Conservation (phyloP, 441 rosid species). For the Hura crepitans region DNA sequence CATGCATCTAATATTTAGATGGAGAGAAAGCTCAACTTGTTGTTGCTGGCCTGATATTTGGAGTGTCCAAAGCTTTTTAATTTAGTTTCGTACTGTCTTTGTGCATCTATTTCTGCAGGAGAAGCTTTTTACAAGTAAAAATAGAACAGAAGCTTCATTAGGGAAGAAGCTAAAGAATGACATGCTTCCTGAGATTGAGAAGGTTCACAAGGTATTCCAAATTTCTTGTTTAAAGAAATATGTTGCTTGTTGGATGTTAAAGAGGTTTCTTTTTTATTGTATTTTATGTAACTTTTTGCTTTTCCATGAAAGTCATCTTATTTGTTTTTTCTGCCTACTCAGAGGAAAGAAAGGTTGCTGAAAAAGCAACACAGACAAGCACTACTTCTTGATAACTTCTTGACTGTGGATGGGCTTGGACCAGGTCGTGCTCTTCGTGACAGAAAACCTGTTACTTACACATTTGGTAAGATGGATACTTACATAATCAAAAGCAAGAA, state of each 20-base stretch:
- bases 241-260: slow-evolving; percentile 1
- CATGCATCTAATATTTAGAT: slow-evolving; percentile 4
- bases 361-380: slow-evolving; percentile 98
- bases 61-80: neutral
- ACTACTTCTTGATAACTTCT: slow-evolving; percentile 76
- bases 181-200: slow-evolving; percentile 96
- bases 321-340: slow-evolving; percentile 21
- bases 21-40: neutral
- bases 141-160: slow-evolving; percentile 75
- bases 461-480: slow-evolving; percentile 67
- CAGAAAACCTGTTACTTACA: slow-evolving; percentile 93
- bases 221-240: slow-evolving; percentile 17
- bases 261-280: neutral
- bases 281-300: slow-evolving; percentile 13
- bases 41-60: slow-evolving; percentile 1
- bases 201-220: slow-evolving; percentile 76
- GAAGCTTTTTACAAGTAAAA: slow-evolving; percentile 77
- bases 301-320: slow-evolving; percentile 12
- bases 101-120: slow-evolving; percentile 53
- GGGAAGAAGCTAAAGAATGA: slow-evolving; percentile 90
- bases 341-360: slow-evolving; percentile 92
- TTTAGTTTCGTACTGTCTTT: slow-evolving; percentile 2
- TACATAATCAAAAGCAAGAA: slow-evolving; percentile 2
- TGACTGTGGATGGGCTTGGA: slow-evolving; percentile 75
- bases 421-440: slow-evolving; percentile 94